Percentiles rank a stretch among this genome's conserved stretches.
These are phyloP conservation scores for Paecilomyces sp. DNA, from an alignment of 2,329 filamentous ascomycete species.

Conservation along the genomic window DNA sequence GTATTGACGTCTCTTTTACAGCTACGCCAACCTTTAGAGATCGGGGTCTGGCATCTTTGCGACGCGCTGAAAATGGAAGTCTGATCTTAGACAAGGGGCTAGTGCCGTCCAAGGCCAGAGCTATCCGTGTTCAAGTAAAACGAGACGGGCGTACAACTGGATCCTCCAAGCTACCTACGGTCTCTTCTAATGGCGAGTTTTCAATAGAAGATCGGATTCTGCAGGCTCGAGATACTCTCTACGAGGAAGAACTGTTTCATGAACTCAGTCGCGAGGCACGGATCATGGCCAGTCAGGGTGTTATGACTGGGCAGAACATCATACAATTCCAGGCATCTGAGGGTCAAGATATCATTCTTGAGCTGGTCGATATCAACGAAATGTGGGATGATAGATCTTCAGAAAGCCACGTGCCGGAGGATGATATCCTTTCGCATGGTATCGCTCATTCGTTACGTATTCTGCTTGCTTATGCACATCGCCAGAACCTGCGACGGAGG, in stretches of 20 bases:
- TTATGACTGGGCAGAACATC: slow-evolving; percentile 55
- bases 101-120: slow-evolving; percentile 44
- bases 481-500: slow-evolving; percentile 60
- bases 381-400: slow-evolving; percentile 23
- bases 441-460: slow-evolving; percentile 64
- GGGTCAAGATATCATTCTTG: slow-evolving; percentile 55
- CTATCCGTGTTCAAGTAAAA: slow-evolving; percentile 61
- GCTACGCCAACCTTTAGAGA: slow-evolving; percentile 53
- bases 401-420: slow-evolving; percentile 8
- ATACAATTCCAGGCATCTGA: slow-evolving; percentile 51
- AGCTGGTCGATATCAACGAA: slow-evolving; percentile 56
- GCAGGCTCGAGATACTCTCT: slow-evolving; percentile 44
- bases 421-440: slow-evolving; percentile 52
- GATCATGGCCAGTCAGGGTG: slow-evolving; percentile 61
- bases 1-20: slow-evolving; percentile 12
- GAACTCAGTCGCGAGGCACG: slow-evolving; percentile 80
- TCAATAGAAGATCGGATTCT: slow-evolving; percentile 30
- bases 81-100: slow-evolving; percentile 64
- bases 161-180: slow-evolving; percentile 28
- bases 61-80: slow-evolving; percentile 65
- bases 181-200: slow-evolving; percentile 10
- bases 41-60: slow-evolving; percentile 73
- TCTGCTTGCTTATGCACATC: slow-evolving; percentile 71
- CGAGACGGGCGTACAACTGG: slow-evolving; percentile 54
- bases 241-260: slow-evolving; percentile 73